Percentiles rank a stretch among this genome's conserved stretches.
Conservation (phyloP, 129 eudicot species). For the Scalesia atractyloides region DNA sequence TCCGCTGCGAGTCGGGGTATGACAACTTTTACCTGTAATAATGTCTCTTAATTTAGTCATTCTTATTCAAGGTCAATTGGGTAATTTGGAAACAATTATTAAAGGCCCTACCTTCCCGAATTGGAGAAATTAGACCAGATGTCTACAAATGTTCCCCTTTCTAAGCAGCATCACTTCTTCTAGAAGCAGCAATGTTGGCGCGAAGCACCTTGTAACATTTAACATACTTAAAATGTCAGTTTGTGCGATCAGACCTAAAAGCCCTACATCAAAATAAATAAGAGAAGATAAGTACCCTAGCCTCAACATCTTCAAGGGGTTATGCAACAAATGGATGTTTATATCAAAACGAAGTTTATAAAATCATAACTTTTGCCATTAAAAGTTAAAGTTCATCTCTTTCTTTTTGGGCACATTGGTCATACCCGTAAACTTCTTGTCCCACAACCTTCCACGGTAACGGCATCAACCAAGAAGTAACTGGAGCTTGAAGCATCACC, state of each 20-base stretch:
- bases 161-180: constrained; percentile 53
- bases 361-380: no score
- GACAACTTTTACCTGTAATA: constrained; percentile 54
- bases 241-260: constrained; percentile 10
- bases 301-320: constrained; percentile 56
- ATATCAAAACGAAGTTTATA: no score
- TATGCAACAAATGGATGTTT: constrained; percentile 89
- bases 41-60: constrained; percentile 29
- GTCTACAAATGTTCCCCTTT: constrained; percentile 54
- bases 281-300: constrained; percentile 40
- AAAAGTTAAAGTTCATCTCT: no score
- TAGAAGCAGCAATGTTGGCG: no score
- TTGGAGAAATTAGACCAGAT: constrained; percentile 42
- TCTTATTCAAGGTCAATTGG: constrained; percentile 14
- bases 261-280: not conserved
- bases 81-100: constrained; percentile 9
- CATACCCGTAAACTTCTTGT: constrained; percentile 95
- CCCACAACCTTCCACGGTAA: constrained; percentile 97
- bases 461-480: constrained; percentile 93
- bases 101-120: constrained; percentile 61
- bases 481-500: constrained; percentile 99
- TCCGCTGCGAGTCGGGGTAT: no score
- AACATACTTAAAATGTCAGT: constrained; percentile 25
- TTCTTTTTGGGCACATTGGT: no score
- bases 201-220: constrained; percentile 46